Conservation (phyloP, 257 asterid species). For the Jasminum sambac region DNA sequence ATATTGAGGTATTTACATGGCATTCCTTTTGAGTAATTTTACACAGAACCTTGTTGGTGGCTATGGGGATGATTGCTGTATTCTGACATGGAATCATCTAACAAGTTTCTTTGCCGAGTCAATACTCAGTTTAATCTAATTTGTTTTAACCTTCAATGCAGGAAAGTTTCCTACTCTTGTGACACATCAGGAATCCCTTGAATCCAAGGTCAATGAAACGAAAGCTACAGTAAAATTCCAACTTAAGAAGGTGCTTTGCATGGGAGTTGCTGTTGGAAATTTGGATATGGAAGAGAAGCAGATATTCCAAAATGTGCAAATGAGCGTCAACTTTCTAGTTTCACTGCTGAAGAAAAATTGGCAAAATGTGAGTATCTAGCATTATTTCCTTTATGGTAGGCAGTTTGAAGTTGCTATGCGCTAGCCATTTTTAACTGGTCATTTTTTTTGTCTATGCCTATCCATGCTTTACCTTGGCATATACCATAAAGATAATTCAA, state of each 20-base stretch:
- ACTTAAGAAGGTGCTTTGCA: constrained; percentile 53
- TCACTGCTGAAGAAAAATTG: constrained; percentile 56
- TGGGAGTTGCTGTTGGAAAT: constrained; percentile 62
- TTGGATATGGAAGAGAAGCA: constrained; percentile 58
- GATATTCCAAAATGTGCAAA: constrained; percentile 50
- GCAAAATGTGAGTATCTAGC: constrained; percentile 44
- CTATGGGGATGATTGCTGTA: not conserved
- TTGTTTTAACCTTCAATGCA: constrained; percentile 5
- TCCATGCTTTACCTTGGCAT: not conserved
- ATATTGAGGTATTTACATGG: not conserved
- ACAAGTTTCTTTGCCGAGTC: not conserved
- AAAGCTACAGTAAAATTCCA: constrained; percentile 56
- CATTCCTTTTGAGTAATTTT: not conserved
- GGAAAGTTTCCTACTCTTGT: constrained; percentile 65
- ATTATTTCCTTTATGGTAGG: not conserved
- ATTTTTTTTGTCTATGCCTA: not conserved
- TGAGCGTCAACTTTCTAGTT: constrained; percentile 55
- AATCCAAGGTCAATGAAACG: constrained; percentile 53
- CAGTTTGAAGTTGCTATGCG: not conserved
- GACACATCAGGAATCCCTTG: constrained; percentile 53
- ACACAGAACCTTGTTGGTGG: not conserved
- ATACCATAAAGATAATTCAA: no score
- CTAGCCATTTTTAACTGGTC: not conserved
- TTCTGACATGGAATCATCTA: not conserved
- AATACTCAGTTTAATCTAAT: not conserved